A percentile compares a stretch with the other conserved stretches of the same genome.
Conservation (phyloP, 306 rosid genomes). For the Vicia sativa region DNA sequence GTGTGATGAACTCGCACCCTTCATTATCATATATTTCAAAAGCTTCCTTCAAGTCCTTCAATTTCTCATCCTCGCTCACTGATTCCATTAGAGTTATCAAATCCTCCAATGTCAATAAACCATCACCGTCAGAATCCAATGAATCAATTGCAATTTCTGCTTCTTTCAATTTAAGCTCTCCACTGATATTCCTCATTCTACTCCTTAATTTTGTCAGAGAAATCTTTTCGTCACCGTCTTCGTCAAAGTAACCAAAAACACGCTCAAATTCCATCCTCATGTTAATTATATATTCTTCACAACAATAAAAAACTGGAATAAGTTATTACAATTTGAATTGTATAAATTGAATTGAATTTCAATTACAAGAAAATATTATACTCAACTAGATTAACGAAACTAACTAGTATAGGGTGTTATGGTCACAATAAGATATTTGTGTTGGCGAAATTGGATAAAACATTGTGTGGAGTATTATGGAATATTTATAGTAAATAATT, state of each 20-base stretch:
- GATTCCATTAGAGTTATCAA: slow-evolving; percentile 52
- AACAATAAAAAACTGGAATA: neutral
- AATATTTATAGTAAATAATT: no score
- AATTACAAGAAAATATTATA: no score
- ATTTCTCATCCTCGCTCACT: slow-evolving; percentile 62
- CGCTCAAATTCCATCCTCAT: slow-evolving; percentile 53
- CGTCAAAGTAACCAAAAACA: slow-evolving; percentile 69
- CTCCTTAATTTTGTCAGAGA: slow-evolving; percentile 62
- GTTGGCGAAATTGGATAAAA: no score
- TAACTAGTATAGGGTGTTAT: no score
- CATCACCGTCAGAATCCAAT: slow-evolving; percentile 85
- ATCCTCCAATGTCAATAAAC: slow-evolving; percentile 66
- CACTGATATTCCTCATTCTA: slow-evolving; percentile 49
- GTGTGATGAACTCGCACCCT: slow-evolving; percentile 69
- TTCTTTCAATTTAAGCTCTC: slow-evolving; percentile 55
- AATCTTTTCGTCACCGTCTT: slow-evolving; percentile 80
- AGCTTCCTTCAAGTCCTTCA: slow-evolving; percentile 71
- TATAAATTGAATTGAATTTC: no score
- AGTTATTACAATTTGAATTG: neutral
- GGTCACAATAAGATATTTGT: no score
- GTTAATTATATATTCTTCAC: neutral
- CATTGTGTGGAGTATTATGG: no score
- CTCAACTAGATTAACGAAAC: no score
- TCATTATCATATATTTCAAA: slow-evolving; percentile 66
- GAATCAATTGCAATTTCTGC: slow-evolving; percentile 56